Base-by-base conservation (phyloP, 768 basidiomycete genomes). In the Boletus tylopilopsis region DNA sequence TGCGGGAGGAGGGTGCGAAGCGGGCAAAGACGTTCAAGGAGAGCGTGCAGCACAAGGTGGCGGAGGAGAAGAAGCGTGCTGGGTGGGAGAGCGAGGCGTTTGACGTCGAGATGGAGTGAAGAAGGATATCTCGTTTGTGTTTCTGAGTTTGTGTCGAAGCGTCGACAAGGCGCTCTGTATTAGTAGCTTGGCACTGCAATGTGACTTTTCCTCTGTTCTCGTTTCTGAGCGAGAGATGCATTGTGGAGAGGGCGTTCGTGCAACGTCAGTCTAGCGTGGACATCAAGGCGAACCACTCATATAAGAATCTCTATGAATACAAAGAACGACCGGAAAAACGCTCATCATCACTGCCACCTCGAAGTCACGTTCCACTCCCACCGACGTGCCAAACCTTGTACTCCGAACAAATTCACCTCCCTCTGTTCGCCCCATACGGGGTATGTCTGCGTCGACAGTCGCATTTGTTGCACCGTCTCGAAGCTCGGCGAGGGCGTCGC, bases 71-170 rank as follows among this genome's bases (percentile, higher is more conserved):
- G 54, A 58, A 54, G 43, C 61, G 25, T 4, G 35, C 44, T 0
- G 80, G 79, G 0, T 82, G 80, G 80, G 53, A 74, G 61, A 81
- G 77, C 45, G 46, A 60, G 0, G 76, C 77, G 2, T 81, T 79
- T 49, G 72, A 79, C 2, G 27, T 27, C 11, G 27, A 27, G 10
- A 13, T 30, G 3, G 29, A 30, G 13, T 30, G 29, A 30, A 30
- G 29, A 30, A 30, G 29, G 29, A 6, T 30, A 12, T 30, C 29
- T 6, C 12, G 8, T 13, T 13, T n/a, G n/a, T n/a, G n/a, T 30
- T 30, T 30, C 12, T 4, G 6, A 12, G 29, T 30, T 30, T 6
- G 10, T 13, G 29, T 30, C 29, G 12, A 13, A 4, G 10, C 29
- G 29, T 4, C 27, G 12, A 7, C 9, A 27, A 27, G 9, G 11